Base-by-base conservation (phyloP, 805 yeast species). In the Kockiozyma suomiensis region DNA sequence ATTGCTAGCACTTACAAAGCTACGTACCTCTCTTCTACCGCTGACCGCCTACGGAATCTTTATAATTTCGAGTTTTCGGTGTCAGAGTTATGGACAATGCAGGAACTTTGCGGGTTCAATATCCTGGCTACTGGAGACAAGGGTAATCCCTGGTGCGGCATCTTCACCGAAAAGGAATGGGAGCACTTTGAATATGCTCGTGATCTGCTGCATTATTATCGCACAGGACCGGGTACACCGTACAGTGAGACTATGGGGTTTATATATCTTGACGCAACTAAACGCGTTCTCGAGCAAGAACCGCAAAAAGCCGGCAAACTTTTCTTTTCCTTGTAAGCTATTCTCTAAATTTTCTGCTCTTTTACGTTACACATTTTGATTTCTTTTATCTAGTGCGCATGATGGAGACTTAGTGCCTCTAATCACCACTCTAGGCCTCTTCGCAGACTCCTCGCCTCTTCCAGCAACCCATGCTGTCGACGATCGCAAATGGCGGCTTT, bases 351-450 rank as follows among this genome's bases (percentile, higher is more conserved):
- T 59, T 26, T 8, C 28, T 33, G 13, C 8, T n/a, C 28, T 47
- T 13, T 43, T 38, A 4, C 10, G 28, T 28, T 12, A n/a, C n/a
- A n/a, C n/a, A n/a, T n/a, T n/a, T n/a, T n/a, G n/a, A n/a, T n/a
- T n/a, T n/a, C n/a, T n/a, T 1, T 6, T 6, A 56, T 74, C 78
- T 19, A 83, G 83, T 69, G 77, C 84, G 17, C 87, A 84, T 70
- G 87, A 84, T 69, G 82, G 85, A 26, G 85, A 84, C 66, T 72
- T 83, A 40, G 82, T 81, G 59, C 74, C 78, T 25, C 75, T 79
- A 65, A 76, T 79, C 48, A 70, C 83, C 19, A 76, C 83, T 1
- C 71, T 83, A 40, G 85, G 85, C 2, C 40, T 72, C 21, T 66
- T 67, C 12, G 70, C 71, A 1, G 71, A 68, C 4, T 21, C 4